Percentiles rank a stretch among this genome's conserved stretches.
phyloP scores from a whole-genome alignment of 768 basidiomycete species.

The Trametes villosa region DNA sequence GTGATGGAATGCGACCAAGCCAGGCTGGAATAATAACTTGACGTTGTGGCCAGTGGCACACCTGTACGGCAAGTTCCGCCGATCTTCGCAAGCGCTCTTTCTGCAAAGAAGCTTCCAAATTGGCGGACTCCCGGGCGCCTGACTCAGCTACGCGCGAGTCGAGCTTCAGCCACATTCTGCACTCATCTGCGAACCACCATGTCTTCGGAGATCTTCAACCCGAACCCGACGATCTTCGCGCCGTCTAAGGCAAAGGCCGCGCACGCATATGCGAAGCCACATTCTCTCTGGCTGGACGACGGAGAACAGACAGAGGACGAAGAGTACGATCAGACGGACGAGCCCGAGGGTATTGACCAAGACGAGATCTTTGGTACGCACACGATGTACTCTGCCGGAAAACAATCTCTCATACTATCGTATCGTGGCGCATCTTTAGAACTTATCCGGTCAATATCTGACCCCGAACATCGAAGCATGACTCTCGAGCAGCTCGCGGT shows the following conservation, averaged over 20 bases:
- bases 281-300: constrained; percentile 61
- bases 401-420: too few relatives aligned
- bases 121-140: background rate
- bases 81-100: constrained; percentile 1
- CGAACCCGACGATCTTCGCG: constrained; percentile 84
- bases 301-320: constrained; percentile 33
- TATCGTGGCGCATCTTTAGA: constrained; percentile 67
- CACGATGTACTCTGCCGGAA: background rate
- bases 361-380: constrained; percentile 88
- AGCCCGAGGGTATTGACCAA: constrained; percentile 78
- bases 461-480: constrained; percentile 92
- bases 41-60: constrained; percentile 5
- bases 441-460: constrained; percentile 88
- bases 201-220: constrained; percentile 73
- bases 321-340: constrained; percentile 43
- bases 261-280: constrained; percentile 40
- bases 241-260: constrained; percentile 53
- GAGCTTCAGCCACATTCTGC: too few relatives aligned
- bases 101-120: background rate
- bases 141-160: background rate
- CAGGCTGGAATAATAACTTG: background rate
- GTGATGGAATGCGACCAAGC: background rate
- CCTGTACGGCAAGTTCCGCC: constrained; percentile 12
- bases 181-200: constrained; percentile 7
- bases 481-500: constrained; percentile 94